These are phyloP conservation scores for Crithidia fasciculata DNA, from an alignment of 208 protist species.

Conservation along the genomic window DNA sequence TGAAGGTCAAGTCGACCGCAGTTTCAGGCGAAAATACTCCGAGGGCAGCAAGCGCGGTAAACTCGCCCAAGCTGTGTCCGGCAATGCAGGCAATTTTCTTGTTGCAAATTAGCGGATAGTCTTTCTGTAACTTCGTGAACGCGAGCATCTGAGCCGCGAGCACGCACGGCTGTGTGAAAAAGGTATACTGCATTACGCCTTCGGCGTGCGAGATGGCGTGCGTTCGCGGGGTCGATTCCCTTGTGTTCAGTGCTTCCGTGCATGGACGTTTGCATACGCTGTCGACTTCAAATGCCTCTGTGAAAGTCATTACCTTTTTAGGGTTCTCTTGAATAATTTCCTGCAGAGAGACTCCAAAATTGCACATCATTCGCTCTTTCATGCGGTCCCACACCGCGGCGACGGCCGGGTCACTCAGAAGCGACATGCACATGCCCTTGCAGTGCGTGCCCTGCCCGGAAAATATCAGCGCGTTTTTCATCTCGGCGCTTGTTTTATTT, in stretches of 20 bases:
- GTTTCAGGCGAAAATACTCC: constrained; percentile 78
- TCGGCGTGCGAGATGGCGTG: constrained; percentile 52
- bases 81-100: constrained; percentile 44
- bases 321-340: constrained; percentile 84
- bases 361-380: constrained; percentile 72
- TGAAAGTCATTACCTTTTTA: constrained; percentile 39
- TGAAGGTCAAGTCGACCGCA: constrained; percentile 75
- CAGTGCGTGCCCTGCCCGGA: constrained; percentile 82
- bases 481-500: background rate
- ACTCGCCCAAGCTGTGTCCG: constrained; percentile 91
- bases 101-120: constrained; percentile 8
- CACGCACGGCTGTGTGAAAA: constrained; percentile 84
- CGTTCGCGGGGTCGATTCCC: constrained; percentile 50
- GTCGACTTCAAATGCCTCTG: constrained; percentile 59
- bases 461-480: constrained; percentile 70
- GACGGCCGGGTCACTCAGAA: constrained; percentile 40
- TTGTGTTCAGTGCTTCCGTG: constrained; percentile 43
- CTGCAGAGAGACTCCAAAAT: constrained; percentile 76
- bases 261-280: constrained; percentile 43
- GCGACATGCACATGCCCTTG: constrained; percentile 78
- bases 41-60: constrained; percentile 72
- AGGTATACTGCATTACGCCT: constrained; percentile 81
- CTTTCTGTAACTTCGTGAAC: constrained; percentile 38
- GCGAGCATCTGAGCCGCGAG: constrained; percentile 74
- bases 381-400: constrained; percentile 73